Evolutionary conservation across 1,284 basidiomycete species (phyloP), one percentile per base, ranked within the genome.

Genomic region (Albatrellus sp.): DNA sequence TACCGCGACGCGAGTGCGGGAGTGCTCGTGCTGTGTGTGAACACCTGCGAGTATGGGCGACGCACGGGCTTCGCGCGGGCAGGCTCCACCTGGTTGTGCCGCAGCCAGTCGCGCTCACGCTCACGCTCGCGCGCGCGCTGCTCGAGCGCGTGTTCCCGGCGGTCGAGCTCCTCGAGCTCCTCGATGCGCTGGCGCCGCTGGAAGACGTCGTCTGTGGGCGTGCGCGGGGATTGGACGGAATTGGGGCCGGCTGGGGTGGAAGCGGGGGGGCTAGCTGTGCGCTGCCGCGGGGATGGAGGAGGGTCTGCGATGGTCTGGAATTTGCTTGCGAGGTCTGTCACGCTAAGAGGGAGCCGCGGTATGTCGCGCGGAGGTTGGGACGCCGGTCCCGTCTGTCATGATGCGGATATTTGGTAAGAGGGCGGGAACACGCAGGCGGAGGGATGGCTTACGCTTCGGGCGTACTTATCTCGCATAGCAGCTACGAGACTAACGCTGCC

Each of bases 401-500:
- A 33, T 41, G 24, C 43, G 41, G 42, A 37, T 19, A 53, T 38
- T 28, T 14, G 16, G 19, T 13, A 19, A 30, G 35, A 42, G 37
- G 46, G 24, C 14, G 42, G 20, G 37, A 14, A 42, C 24, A 31
- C 33, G 49, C 20, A 28, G 29, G 16, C 40, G 12, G 16, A 44
- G 31, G 34, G 24, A 14, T 20, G 31, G 9, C 75, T 40, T 52
- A 85, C 83, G 45, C 58, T 64, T 40, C 64, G 68, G 20, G 71
- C 68, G 54, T 81, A 86, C 45, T 71, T 71, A 53, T 72, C 73
- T 31, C 79, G 69, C 65, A 87, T 74, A 0, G 75, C 73, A 38
- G 83, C 79, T 33, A 87, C 81, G 24, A 79, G 60, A 52, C 74
- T 78, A 12, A 70, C 72, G 30, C 57, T 70, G 50, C 73, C 81